Evolutionary conservation across 805 yeast genomes (phyloP).

Genomic region (Candida verbasci): DNA sequence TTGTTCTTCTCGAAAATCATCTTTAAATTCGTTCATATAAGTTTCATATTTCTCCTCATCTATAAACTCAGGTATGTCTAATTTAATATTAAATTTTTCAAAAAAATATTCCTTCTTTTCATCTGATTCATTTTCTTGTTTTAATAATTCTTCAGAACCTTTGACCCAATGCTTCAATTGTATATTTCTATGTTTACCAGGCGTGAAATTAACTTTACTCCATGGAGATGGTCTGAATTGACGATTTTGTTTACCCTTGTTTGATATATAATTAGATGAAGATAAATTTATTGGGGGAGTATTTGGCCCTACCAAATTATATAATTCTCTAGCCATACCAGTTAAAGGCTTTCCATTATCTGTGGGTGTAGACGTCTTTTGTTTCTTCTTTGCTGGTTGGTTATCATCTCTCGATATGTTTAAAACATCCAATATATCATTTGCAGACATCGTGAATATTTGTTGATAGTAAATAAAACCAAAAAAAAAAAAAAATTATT

Average conservation of each 20-base stretch:
- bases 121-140: conserved; percentile 24
- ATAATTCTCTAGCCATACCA: conserved; percentile 88
- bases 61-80: conserved; percentile 67
- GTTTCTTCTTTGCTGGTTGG: conserved; percentile 42
- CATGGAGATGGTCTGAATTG: conserved; percentile 77
- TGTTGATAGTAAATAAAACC: background rate
- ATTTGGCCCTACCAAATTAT: conserved; percentile 83
- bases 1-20: conserved; percentile 14
- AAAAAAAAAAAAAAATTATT: background rate
- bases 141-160: conserved; percentile 51
- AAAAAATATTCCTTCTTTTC: conserved; percentile 52
- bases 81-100: conserved; percentile 65
- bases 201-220: conserved; percentile 61
- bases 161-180: conserved; percentile 80
- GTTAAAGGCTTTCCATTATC: conserved; percentile 27
- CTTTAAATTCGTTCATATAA: conserved; percentile 42
- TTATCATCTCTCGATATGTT: conserved; percentile 55
- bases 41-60: conserved; percentile 54
- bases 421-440: conserved; percentile 72
- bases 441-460: conserved; percentile 25
- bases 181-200: conserved; percentile 40
- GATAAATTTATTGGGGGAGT: conserved; percentile 69
- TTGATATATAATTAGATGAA: conserved; percentile 36
- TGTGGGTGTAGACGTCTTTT: conserved; percentile 19
- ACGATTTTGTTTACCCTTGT: conserved; percentile 64